A percentile compares a stretch with the other conserved stretches of the same genome.
phyloP scores from a whole-genome alignment of 1,284 basidiomycete species.

The Heliocybe sulcata region DNA sequence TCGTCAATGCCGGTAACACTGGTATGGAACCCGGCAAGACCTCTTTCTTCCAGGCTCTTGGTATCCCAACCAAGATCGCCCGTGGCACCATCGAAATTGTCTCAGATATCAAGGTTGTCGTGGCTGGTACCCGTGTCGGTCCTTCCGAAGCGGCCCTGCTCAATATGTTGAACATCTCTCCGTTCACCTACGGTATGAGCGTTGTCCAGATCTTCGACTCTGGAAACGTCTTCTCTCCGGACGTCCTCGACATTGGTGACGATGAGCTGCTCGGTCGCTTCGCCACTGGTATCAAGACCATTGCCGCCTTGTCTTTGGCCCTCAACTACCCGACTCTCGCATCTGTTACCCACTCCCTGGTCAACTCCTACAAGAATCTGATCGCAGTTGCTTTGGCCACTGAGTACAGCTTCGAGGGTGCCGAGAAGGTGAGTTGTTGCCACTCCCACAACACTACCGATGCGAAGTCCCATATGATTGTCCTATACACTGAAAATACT shows the following conservation, averaged over 20 bases:
- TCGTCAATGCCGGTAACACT: conserved; percentile 93
- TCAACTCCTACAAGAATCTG: conserved; percentile 99
- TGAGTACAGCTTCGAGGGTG: conserved; percentile 92
- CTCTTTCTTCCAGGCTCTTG: conserved; percentile 99
- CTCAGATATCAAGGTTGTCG: conserved; percentile 93
- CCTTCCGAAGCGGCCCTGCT: conserved; percentile 95
- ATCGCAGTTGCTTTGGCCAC: conserved; percentile 88
- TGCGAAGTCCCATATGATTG: conserved; percentile 24
- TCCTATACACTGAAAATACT: conserved; percentile 79
- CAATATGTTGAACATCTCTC: conserved; percentile 99
- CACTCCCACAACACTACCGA: conserved; percentile 10
- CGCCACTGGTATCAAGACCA: conserved; percentile 88
- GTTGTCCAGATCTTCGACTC: conserved; percentile 92
- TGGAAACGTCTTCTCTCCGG: conserved; percentile 85
- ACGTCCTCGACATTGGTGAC: conserved; percentile 94
- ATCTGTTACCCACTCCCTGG: conserved; percentile 89
- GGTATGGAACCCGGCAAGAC: conserved; percentile 99
- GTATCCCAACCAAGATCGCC: conserved; percentile 99
- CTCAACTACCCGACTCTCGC: conserved; percentile 95
- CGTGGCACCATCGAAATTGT: conserved; percentile 99
- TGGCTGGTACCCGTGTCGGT: conserved; percentile 90
- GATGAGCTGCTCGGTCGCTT: conserved; percentile 88
- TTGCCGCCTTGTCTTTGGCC: conserved; percentile 94
- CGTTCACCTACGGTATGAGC: conserved; percentile 98
- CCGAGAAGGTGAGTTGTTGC: conserved; percentile 70